phyloP scores from a whole-genome alignment of 2,329 filamentous ascomycete species.

The Talaromyces piceae region DNA sequence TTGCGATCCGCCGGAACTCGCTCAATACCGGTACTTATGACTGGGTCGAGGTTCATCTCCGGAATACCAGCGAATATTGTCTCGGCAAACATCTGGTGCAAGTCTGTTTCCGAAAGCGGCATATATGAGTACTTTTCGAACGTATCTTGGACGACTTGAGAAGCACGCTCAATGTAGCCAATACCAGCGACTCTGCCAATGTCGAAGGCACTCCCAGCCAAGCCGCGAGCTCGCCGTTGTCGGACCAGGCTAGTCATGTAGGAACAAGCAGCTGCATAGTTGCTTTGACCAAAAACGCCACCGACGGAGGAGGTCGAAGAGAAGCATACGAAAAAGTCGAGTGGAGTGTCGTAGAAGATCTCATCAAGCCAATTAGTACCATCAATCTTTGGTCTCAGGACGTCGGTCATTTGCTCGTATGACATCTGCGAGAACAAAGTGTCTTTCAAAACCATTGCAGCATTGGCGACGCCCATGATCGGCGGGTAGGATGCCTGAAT shows the following conservation, averaged over 20 bases:
- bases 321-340: slow-evolving; percentile 8
- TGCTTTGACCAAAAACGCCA: slow-evolving; percentile 3
- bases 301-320: neutral
- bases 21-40: slow-evolving; percentile 10
- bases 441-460: slow-evolving; percentile 38
- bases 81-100: slow-evolving; percentile 48
- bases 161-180: slow-evolving; percentile 16
- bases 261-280: slow-evolving; percentile 11
- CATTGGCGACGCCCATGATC: slow-evolving; percentile 39
- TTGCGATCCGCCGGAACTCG: neutral
- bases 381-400: slow-evolving; percentile 8
- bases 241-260: slow-evolving; percentile 15
- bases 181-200: slow-evolving; percentile 22
- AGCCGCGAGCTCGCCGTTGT: slow-evolving; percentile 8
- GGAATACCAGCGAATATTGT: slow-evolving; percentile 40
- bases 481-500: slow-evolving; percentile 20
- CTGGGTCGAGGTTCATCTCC: neutral
- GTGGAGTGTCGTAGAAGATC: slow-evolving; percentile 9
- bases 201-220: slow-evolving; percentile 17
- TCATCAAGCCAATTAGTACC: slow-evolving; percentile 21
- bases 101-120: slow-evolving; percentile 42
- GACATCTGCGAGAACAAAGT: slow-evolving; percentile 24
- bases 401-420: slow-evolving; percentile 17
- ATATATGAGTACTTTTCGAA: neutral
- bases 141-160: neutral